phyloP scores from a whole-genome alignment of 2,329 filamentous ascomycete genomes.

The Clonostachys byssicola region DNA sequence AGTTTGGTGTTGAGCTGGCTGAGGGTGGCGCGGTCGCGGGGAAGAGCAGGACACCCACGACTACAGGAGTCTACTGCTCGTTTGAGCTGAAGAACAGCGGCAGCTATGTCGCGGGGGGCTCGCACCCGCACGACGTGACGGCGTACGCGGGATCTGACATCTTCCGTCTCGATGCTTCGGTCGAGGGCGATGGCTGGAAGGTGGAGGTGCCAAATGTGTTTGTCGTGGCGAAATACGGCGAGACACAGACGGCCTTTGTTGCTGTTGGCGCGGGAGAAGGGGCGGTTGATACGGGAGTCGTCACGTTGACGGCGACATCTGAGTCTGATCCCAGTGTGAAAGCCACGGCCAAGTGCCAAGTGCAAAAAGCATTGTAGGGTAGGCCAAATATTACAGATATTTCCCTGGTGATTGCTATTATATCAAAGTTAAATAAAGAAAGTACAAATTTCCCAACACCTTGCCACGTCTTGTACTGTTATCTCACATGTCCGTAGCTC shows the following conservation, averaged over 20 bases:
- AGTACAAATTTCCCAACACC: too few species aligned
- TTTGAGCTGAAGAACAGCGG: conserved; percentile 44
- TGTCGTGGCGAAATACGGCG: conserved; percentile 33
- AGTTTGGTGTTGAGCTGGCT: conserved; percentile 26
- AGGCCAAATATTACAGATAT: neutral
- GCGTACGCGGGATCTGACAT: conserved; percentile 37
- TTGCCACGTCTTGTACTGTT: too few species aligned
- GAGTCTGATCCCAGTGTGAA: conserved; percentile 31
- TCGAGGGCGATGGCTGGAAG: conserved; percentile 39
- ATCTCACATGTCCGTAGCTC: too few species aligned
- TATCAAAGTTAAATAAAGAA: too few species aligned
- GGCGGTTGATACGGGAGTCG: conserved; percentile 25
- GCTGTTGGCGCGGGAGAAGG: conserved; percentile 28
- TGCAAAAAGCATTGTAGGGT: conserved; percentile 13
- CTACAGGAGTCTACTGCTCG: conserved; percentile 32
- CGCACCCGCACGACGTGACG: conserved; percentile 26
- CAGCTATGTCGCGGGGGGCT: conserved; percentile 14
- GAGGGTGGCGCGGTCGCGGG: conserved; percentile 21
- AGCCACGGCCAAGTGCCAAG: conserved; percentile 21
- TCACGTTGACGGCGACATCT: conserved; percentile 37
- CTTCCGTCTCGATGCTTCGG: conserved; percentile 36
- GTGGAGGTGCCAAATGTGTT: conserved; percentile 34
- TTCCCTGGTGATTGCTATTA: too few species aligned
- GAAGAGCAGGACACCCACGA: conserved; percentile 14
- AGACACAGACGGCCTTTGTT: conserved; percentile 28